phyloP scores from a whole-genome alignment of 768 basidiomycete species.

The Boletales sp. region DNA sequence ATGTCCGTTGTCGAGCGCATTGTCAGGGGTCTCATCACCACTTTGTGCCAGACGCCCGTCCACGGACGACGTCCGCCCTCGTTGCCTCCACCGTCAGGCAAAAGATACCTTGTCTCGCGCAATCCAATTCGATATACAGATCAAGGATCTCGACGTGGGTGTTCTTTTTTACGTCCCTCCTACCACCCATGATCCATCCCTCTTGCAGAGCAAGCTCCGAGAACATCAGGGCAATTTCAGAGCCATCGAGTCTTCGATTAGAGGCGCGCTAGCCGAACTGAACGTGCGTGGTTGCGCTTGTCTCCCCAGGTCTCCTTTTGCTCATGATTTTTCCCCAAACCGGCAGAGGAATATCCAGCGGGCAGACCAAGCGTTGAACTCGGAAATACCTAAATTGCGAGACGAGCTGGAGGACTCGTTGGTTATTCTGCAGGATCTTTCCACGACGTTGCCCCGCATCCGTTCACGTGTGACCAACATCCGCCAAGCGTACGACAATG shows the following conservation, averaged over 20 bases:
- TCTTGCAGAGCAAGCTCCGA: constrained; percentile 54
- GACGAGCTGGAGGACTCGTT: constrained; percentile 59
- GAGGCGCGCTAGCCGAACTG: constrained; percentile 58
- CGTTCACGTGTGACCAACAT: constrained; percentile 61
- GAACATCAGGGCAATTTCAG: constrained; percentile 73
- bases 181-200: neutral
- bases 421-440: constrained; percentile 53
- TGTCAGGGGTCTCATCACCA: neutral
- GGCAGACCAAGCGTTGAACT: constrained; percentile 53
- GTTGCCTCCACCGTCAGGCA: constrained; percentile 40
- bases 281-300: constrained; percentile 41
- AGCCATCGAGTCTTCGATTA: constrained; percentile 65
- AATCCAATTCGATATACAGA: constrained; percentile 48
- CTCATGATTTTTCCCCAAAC: no score
- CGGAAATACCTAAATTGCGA: constrained; percentile 61
- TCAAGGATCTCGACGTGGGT: constrained; percentile 60
- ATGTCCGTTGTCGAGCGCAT: neutral
- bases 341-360: constrained; percentile 54
- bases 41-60: constrained; percentile 3
- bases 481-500: constrained; percentile 65
- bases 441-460: constrained; percentile 56
- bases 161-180: neutral
- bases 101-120: constrained; percentile 46
- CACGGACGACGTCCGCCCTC: constrained; percentile 5
- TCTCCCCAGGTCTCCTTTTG: neutral